Percentiles rank a stretch among this genome's conserved stretches.
These are phyloP conservation scores for Termitomyces sp. DNA, from an alignment of 768 basidiomycete genomes.

Conservation along the genomic window DNA sequence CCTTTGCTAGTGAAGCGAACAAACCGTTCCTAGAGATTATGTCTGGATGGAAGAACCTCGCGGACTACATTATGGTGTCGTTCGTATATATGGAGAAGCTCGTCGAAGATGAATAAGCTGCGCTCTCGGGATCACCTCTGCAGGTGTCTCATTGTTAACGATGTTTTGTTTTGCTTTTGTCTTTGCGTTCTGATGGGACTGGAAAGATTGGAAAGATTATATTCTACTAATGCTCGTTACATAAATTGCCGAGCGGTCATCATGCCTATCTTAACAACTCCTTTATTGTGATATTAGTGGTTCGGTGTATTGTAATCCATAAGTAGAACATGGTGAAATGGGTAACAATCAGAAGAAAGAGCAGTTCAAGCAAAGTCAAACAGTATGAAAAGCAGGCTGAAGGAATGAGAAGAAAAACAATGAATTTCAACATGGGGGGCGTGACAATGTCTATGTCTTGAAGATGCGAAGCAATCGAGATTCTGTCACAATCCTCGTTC, in stretches of 20 bases:
- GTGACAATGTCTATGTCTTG: conserved; percentile 29
- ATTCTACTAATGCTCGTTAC: background rate
- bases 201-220: background rate
- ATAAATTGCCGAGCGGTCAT: too few relatives aligned
- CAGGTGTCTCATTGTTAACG: background rate
- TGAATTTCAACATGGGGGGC: background rate
- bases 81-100: conserved; percentile 26
- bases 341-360: background rate
- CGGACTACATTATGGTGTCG: conserved; percentile 24
- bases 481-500: conserved; percentile 84
- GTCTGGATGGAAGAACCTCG: conserved; percentile 21
- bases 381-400: background rate
- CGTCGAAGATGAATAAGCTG: conserved; percentile 16
- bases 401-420: background rate
- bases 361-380: background rate
- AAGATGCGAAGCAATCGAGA: conserved; percentile 75
- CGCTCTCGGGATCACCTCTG: background rate
- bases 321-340: background rate
- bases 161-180: background rate
- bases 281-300: background rate
- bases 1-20: conserved; percentile 7
- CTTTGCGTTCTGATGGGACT: background rate
- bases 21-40: conserved; percentile 21
- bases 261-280: background rate
- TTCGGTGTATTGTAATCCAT: background rate